Base-by-base conservation (phyloP, 2,329 filamentous ascomycete species). In the Colletotrichum neosansevieriae region DNA sequence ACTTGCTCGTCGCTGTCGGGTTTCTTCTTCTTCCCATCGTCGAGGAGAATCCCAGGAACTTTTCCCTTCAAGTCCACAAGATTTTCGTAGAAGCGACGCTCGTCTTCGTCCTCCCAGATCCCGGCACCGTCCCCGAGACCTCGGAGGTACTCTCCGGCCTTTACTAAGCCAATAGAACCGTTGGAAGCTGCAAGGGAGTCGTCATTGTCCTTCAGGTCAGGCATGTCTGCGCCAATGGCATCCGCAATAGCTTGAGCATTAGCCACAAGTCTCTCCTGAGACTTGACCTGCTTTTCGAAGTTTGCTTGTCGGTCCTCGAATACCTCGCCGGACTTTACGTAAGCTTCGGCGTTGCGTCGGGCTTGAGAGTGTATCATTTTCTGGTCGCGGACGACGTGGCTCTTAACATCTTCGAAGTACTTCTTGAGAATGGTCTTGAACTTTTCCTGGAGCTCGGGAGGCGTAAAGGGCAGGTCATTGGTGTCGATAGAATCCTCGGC, bases 21-120 rank as follows among this genome's bases (percentile, higher is more conserved):
- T 77, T 97, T 98, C 82, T 97, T 98, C 83, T 98, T 98, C 80
- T 97, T 98, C 60, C 89, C 89, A 73, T 98, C 96, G 75, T 99
- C 96, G 1, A 99, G 88, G 9, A 99, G 84, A 73, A 99, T 97
- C 1, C 92, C 92, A 0, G 96, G 97, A 3, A 99, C 96, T 74
- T 97, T 97, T 73, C 97, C 96, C 76, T 97, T 97, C 15, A 99
- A 83, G 76, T 99, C 96, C 12, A 97, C 92, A 11, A 99, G 80
- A 72, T 98, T 98, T 82, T 99, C 96, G 80, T 99, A 99, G 78
- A 99, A 99, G 69, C 96, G 92, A 68, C 96, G 90, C 80, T 99
- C 95, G 62, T 99, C 96, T 76, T 99, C 96, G 74, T 99, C 96
- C 81, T 98, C 94, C 96, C 96, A 99, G 71, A 99, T 98, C 0